Evolutionary conservation across 2,329 filamentous ascomycete species (phyloP), one percentile per base, ranked within the genome.

Genomic region (Aspergillus tamarii): DNA sequence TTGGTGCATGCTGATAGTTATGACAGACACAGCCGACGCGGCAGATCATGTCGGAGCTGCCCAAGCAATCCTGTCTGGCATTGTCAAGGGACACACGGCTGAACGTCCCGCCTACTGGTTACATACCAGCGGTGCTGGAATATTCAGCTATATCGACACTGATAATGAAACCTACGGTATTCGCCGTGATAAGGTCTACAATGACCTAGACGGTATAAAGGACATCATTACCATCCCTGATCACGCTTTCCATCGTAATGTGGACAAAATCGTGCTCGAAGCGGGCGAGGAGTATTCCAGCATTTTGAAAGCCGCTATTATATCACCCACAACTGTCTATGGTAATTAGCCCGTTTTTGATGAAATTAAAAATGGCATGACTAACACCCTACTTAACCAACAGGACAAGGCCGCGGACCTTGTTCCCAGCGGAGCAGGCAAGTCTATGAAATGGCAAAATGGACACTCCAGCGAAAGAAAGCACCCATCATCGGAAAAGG

Each of bases 401-500:
- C 34, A 67, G 62, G 62, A 26, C n/a, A 6, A 12, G 66, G 63
- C 4, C 60, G 61, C 26, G 66, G 66, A 5, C 61, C 64, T 0
- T 63, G 60, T 23, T 66, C 59, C 10, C 52, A 61, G 26, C 66
- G 66, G 23, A 65, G 64, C 36, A 43, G 61, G 54, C 66, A 65
- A 39, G 41, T 68, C 12, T 65, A 66, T 34, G 63, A 66, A 32
- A 36, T 68, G 46, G 50, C 64, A 3, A 58, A 30, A 55, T 57
- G 43, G 19, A 65, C 53, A 2, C 53, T 66, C 7, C 23, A 56
- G 28, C 32, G 48, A 10, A 34, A 50, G 11, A 64, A 61, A 21
- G 55, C 36, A 8, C 64, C 66, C 2, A 57, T 60, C 7, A 68
- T 68, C 32, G 61, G 64, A 7, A 43, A 28, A 3, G 64, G 64